phyloP scores from a whole-genome alignment of 129 eudicot species.

The carrot (Daucus carota) region DNA sequence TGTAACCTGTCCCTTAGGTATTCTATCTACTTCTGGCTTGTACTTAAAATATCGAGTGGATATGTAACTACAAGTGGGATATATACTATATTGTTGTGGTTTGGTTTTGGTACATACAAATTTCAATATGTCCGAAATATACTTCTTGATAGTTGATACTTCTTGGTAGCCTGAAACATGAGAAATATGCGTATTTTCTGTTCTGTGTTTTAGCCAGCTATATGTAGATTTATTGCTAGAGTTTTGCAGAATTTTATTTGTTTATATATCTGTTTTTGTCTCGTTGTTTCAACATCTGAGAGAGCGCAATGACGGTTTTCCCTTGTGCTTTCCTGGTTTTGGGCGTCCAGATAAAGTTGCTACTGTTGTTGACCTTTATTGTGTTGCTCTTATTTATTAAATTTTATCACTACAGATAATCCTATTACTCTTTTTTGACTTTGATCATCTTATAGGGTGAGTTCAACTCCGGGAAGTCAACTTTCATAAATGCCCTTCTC shows the following conservation, averaged over 20 bases:
- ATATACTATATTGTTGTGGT: neutral
- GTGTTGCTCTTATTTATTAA: neutral
- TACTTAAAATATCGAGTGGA: neutral
- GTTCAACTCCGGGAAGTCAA: constrained; percentile 93
- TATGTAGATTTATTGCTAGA: neutral
- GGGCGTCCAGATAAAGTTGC: neutral
- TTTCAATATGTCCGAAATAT: neutral
- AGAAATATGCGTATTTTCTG: neutral
- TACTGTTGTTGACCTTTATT: neutral
- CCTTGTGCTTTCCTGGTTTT: neutral
- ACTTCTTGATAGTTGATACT: neutral
- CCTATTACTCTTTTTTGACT: constrained; percentile 4
- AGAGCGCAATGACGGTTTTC: neutral
- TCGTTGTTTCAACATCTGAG: neutral
- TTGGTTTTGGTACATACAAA: neutral
- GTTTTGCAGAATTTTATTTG: neutral
- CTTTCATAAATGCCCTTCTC: constrained; percentile 87
- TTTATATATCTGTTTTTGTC: neutral
- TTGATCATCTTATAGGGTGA: constrained; percentile 58
- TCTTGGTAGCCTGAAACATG: neutral
- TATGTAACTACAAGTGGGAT: neutral
- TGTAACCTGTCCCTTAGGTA: neutral
- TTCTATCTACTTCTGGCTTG: neutral
- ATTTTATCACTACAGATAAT: neutral
- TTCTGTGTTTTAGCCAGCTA: neutral